Evolutionary conservation across 768 basidiomycete species (phyloP).

Genomic region (Peribolospora baueri): DNA sequence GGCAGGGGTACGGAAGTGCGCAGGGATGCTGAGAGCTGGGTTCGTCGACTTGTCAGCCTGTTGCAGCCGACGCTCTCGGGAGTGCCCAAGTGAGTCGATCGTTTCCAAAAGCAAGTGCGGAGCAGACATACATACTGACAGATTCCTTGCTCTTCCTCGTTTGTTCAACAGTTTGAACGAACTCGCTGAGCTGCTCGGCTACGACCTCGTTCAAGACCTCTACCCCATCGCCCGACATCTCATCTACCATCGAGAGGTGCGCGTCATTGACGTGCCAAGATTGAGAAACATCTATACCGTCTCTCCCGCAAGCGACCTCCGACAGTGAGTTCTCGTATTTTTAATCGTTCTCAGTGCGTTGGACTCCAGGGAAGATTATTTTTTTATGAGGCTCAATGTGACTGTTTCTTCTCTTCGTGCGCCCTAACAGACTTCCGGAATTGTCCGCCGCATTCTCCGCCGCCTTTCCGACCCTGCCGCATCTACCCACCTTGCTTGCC

Average conservation of each 20-base stretch:
- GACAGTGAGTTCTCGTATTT: conserved; percentile 25
- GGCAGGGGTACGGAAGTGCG: too few relatives aligned
- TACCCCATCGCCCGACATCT: conserved; percentile 82
- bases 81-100: background rate
- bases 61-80: too few relatives aligned
- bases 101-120: too few relatives aligned
- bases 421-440: conserved; percentile 26
- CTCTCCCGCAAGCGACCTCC: conserved; percentile 23
- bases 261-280: conserved; percentile 61
- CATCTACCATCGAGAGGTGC: conserved; percentile 68
- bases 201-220: conserved; percentile 31
- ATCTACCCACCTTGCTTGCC: conserved; percentile 49
- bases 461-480: conserved; percentile 40
- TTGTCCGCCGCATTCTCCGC: conserved; percentile 37
- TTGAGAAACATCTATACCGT: conserved; percentile 63
- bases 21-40: too few relatives aligned
- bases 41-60: too few relatives aligned
- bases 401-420: conserved; percentile 3
- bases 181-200: conserved; percentile 16
- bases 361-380: background rate
- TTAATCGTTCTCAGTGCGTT: conserved; percentile 25
- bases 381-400: background rate
- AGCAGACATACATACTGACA: background rate
- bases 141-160: background rate
- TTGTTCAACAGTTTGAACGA: conserved; percentile 13